These are phyloP conservation scores for Aegilops longissima DNA, from an alignment of 176 grass and related monocot species.

Conservation along the genomic window DNA sequence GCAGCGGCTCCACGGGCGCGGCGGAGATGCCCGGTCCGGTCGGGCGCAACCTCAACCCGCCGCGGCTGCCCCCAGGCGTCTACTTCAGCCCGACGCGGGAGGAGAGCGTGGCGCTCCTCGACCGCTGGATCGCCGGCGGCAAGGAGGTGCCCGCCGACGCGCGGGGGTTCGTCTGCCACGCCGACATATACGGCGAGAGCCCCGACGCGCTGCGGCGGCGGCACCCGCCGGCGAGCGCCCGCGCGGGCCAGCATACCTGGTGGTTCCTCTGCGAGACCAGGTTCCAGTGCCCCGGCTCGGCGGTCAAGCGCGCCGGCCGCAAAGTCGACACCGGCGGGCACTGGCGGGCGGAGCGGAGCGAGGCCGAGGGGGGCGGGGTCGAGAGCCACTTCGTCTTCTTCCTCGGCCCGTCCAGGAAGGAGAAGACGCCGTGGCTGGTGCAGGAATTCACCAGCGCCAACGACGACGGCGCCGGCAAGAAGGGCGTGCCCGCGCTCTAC, in stretches of 20 bases:
- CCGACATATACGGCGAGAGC: constrained; percentile 8
- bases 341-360: constrained; percentile 13
- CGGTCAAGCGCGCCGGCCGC: background rate
- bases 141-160: background rate
- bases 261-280: background rate
- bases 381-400: constrained; percentile 4
- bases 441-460: constrained; percentile 13
- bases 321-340: background rate
- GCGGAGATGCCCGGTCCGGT: background rate
- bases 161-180: background rate
- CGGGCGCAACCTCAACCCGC: background rate
- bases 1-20: background rate
- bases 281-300: background rate
- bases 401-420: background rate
- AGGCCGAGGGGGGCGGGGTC: background rate
- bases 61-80: constrained; percentile 8
- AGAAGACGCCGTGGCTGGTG: constrained; percentile 30
- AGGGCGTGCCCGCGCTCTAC: background rate
- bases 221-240: background rate
- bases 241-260: background rate
- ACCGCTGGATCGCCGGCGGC: background rate
- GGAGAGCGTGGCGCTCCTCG: constrained; percentile 14
- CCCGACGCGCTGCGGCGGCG: background rate
- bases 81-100: constrained; percentile 32
- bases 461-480: background rate